Evolutionary conservation across 2,329 filamentous ascomycete species (phyloP).

Genomic region (Scedosporium apiospermum): DNA sequence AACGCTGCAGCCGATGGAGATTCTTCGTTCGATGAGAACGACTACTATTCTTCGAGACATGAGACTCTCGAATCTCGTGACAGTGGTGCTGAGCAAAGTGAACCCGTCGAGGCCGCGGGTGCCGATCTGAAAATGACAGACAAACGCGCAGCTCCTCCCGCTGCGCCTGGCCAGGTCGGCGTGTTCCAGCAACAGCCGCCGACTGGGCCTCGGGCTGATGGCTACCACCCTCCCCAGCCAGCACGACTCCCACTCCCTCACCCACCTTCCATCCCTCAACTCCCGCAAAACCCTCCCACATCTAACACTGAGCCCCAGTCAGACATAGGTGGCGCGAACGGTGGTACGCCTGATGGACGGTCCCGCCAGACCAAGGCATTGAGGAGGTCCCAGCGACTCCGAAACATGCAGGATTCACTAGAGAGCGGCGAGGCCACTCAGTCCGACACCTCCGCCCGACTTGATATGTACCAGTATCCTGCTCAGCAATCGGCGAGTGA

Average conservation of each 20-base stretch:
- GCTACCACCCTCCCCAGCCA: not conserved
- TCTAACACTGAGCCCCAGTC: not conserved
- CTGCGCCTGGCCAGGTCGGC: too few species aligned
- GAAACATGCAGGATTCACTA: not conserved
- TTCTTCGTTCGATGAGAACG: constrained; percentile 76
- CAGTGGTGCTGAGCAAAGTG: not conserved
- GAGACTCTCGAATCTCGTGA: constrained; percentile 56
- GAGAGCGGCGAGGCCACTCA: constrained; percentile 27
- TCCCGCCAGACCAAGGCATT: not conserved
- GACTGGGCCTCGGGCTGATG: not conserved
- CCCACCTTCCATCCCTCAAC: not conserved
- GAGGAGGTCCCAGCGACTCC: not conserved
- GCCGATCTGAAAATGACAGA: not conserved
- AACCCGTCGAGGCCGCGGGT: not conserved
- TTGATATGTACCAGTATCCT: constrained; percentile 9
- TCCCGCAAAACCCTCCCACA: not conserved
- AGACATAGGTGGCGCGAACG: not conserved
- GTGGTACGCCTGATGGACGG: not conserved
- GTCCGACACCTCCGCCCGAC: constrained; percentile 28
- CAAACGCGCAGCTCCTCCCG: not conserved
- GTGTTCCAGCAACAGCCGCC: not conserved
- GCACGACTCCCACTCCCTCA: not conserved
- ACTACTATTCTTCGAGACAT: constrained; percentile 91
- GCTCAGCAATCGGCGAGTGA: not conserved
- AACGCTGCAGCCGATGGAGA: constrained; percentile 59